A percentile compares a stretch with the other conserved stretches of the same genome.
phyloP scores from a whole-genome alignment of 352 stramenopile genomes.

The Pythium angustatum region DNA sequence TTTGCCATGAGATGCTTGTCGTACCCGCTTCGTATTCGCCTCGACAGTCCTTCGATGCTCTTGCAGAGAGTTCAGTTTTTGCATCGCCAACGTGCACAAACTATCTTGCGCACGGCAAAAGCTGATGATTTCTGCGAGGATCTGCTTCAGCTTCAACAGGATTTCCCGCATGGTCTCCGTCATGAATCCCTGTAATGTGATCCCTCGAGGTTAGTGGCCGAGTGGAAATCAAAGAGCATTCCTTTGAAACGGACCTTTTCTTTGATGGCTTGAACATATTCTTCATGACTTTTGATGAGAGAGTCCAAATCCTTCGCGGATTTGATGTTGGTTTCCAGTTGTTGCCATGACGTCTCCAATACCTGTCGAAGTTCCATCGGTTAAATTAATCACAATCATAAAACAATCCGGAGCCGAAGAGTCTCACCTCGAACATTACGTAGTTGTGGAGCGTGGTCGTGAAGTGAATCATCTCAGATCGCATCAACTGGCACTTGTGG shows the following conservation, averaged over 20 bases:
- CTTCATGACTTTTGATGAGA: conserved; percentile 94
- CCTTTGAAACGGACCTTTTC: conserved; percentile 81
- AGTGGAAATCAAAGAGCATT: no score
- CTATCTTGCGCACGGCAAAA: conserved; percentile 85
- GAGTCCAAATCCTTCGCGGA: conserved; percentile 93
- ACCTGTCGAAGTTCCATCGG: conserved; percentile 44
- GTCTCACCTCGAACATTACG: conserved; percentile 95
- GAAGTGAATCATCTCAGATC: conserved; percentile 98
- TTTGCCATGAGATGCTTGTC: no score
- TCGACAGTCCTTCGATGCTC: conserved; percentile 48
- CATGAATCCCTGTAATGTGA: conserved; percentile 86
- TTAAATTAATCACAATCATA: neutral
- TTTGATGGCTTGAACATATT: conserved; percentile 93
- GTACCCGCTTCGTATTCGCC: conserved; percentile 49
- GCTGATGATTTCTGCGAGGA: conserved; percentile 79
- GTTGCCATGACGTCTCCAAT: conserved; percentile 93
- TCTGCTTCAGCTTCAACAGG: conserved; percentile 74
- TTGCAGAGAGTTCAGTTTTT: conserved; percentile 68
- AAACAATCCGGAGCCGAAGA: neutral
- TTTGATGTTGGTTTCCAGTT: conserved; percentile 89
- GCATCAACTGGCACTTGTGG: conserved; percentile 93
- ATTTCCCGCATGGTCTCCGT: conserved; percentile 72
- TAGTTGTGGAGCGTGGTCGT: conserved; percentile 98
- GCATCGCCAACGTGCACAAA: conserved; percentile 74
- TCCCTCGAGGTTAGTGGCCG: no score